Evolutionary conservation across 2,329 filamentous ascomycete genomes (phyloP).

Genomic region (Claviceps purpurea): DNA sequence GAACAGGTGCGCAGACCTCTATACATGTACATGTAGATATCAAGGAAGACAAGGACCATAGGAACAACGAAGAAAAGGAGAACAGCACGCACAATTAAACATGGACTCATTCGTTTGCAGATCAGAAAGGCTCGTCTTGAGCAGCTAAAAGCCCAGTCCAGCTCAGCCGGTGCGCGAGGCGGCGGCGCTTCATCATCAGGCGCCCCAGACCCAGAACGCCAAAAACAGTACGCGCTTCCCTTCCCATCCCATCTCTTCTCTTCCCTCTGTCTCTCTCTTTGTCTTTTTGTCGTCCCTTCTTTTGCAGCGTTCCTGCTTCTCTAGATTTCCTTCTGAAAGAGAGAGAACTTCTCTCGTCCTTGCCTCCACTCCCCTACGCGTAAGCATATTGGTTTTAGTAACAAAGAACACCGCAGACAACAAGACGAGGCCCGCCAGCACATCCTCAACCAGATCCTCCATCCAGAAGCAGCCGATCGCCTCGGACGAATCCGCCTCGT

Average conservation of each 20-base stretch:
- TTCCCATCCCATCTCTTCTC: neutral
- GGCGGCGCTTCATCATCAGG: conserved; percentile 20
- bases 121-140: conserved; percentile 86
- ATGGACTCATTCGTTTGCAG: conserved; percentile 27
- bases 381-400: too few species aligned
- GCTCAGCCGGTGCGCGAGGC: conserved; percentile 29
- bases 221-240: conserved; percentile 29
- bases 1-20: conserved; percentile 20
- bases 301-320: neutral
- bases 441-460: conserved; percentile 84
- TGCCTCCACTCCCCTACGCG: too few species aligned
- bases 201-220: conserved; percentile 44
- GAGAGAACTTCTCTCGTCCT: too few species aligned
- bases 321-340: neutral
- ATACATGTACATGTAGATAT: neutral
- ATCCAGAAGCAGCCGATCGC: conserved; percentile 84
- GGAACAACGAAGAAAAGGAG: neutral
- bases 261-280: neutral
- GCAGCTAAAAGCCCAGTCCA: conserved; percentile 69
- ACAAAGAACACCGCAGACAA: conserved; percentile 19
- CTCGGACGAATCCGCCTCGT: conserved; percentile 90
- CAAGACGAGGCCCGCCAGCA: conserved; percentile 58
- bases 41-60: neutral
- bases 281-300: neutral
- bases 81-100: neutral